A percentile compares a stretch with the other conserved stretches of the same genome.
Conservation (phyloP, 768 basidiomycete genomes). For the Exsudoporus frostii region DNA sequence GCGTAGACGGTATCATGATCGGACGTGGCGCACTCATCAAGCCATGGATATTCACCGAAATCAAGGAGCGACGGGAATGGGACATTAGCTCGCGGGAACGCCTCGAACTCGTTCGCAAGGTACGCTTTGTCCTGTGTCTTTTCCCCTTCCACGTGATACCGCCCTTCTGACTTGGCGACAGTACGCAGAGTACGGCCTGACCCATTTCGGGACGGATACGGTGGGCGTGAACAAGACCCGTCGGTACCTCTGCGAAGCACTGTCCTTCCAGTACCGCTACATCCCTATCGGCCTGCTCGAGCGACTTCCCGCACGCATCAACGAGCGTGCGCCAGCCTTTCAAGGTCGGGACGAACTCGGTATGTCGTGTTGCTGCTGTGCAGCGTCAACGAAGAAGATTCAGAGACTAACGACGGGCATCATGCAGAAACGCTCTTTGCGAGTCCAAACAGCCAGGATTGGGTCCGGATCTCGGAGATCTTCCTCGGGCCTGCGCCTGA, state of each 20-base stretch:
- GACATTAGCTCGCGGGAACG: slow-evolving; percentile 86
- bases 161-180: slow-evolving; percentile 26
- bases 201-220: slow-evolving; percentile 84
- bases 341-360: slow-evolving; percentile 85
- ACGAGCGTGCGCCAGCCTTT: slow-evolving; percentile 89
- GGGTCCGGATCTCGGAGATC: slow-evolving; percentile 95
- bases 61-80: slow-evolving; percentile 91
- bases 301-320: slow-evolving; percentile 71
- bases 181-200: slow-evolving; percentile 86
- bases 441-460: slow-evolving; percentile 75
- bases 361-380: slow-evolving; percentile 34
- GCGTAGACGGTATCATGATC: slow-evolving; percentile 95
- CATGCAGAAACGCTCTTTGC: slow-evolving; percentile 78
- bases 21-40: slow-evolving; percentile 95
- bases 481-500: slow-evolving; percentile 88
- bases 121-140: slow-evolving; percentile 30
- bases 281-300: slow-evolving; percentile 93
- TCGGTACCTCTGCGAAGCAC: slow-evolving; percentile 89
- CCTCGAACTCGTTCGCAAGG: slow-evolving; percentile 73
- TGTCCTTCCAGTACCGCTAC: slow-evolving; percentile 97
- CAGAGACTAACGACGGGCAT: not conserved
- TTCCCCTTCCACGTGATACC: not conserved
- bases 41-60: slow-evolving; percentile 94
- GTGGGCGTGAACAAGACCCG: slow-evolving; percentile 88
- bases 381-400: not conserved